Base-by-base conservation (phyloP, 148 eudicot genomes). In the Rhododendron molle region DNA sequence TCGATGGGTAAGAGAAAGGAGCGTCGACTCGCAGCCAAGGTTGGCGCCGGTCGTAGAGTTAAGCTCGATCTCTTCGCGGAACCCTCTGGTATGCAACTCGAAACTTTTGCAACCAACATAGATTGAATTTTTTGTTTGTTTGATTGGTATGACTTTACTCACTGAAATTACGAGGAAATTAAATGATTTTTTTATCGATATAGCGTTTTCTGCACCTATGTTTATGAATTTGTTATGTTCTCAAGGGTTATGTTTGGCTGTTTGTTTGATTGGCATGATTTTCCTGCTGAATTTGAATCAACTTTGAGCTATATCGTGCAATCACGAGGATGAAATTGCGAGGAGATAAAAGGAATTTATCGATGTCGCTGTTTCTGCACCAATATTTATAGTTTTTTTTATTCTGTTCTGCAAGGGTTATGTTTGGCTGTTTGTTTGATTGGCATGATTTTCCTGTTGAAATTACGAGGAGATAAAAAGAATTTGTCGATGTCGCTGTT, bases 31-130 rank as follows among this genome's bases (percentile, higher is more conserved):
- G 98, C 99, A 36, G 96, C 98, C 58, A 91, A 80, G 88, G 86
- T 89, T 20, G 92, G 91, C 60, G 85, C 99, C 23, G 94, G 95
- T 87, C 95, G 99, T 49, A 89, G 98, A 87, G 97, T 95, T 16
- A 96, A 96, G 89, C 99, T 96, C 88, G 99, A 96, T 90, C 94
- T 96, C 36, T 93, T 93, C 81, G 94, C 94, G 88, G 97, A 96
- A 94, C 98, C 97, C 93, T 88, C 99, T 88, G 99, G 99, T 96
- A 93, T 79, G 72, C 12, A 67, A n/a, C 11, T 67, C 28, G 15
- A 60, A 60, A 21, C 69, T 60, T 23, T 21, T 60, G 69, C 28
- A 60, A 23, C 12, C 69, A 60, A 60, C 23, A 0, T 23, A 2
- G 26, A 60, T 23, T 9, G 30, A 7, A 2, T 21, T 32, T 36